Conservation (phyloP, 2,329 filamentous ascomycete genomes). For the Neofusicoccum parvum region DNA sequence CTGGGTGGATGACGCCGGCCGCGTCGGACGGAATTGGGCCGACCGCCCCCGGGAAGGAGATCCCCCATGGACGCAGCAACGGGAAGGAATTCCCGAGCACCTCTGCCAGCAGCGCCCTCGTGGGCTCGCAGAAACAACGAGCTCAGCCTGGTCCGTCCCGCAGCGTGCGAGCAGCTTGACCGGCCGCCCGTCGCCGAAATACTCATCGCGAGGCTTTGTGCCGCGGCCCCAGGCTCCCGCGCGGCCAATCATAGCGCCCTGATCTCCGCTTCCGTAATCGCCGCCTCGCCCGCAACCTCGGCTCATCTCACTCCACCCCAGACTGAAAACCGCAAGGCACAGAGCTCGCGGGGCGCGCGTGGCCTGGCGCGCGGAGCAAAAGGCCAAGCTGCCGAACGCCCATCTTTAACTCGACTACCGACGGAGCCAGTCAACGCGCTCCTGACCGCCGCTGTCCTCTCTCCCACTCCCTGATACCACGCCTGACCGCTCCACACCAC, state of each 20-base stretch:
- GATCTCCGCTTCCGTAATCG: slow-evolving; percentile 13
- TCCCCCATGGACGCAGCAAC: background rate
- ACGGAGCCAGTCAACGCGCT: background rate
- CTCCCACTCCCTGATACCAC: background rate
- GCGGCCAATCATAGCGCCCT: slow-evolving; percentile 3
- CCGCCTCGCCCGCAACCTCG: slow-evolving; percentile 4
- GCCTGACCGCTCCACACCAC: background rate
- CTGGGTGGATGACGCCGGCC: too few relatives aligned
- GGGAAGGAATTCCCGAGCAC: slow-evolving; percentile 3
- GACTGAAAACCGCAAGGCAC: too few relatives aligned
- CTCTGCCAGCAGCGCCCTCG: too few relatives aligned
- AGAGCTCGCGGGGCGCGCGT: background rate
- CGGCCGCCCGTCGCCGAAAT: background rate
- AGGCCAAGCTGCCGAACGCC: slow-evolving; percentile 4
- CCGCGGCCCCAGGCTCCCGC: background rate
- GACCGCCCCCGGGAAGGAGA: background rate
- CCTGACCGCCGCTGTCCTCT: too few relatives aligned
- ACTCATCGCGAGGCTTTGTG: background rate
- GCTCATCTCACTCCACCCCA: slow-evolving; percentile 15
- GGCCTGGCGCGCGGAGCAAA: background rate
- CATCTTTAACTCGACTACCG: background rate
- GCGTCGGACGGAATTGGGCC: background rate
- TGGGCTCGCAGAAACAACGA: background rate
- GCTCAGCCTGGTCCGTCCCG: background rate
- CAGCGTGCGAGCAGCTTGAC: too few relatives aligned